Evolutionary conservation across 2,329 filamentous ascomycete species (phyloP).

Genomic region (Calonectria ilicicola): DNA sequence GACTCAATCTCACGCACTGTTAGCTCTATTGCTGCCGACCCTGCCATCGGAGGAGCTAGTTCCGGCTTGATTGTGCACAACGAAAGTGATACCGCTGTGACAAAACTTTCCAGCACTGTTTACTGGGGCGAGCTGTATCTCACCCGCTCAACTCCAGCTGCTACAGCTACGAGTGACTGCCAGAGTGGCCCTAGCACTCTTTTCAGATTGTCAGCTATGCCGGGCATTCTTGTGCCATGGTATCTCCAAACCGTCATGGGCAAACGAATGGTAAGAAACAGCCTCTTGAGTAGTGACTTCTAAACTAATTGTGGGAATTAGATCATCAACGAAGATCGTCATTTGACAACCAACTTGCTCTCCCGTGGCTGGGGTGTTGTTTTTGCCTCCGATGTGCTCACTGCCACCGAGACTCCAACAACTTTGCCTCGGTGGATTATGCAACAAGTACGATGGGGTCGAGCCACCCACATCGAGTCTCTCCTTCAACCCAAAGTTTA

Average conservation of each 20-base stretch:
- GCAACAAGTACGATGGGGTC: conserved; percentile 41
- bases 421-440: conserved; percentile 39
- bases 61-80: conserved; percentile 40
- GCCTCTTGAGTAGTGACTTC: too few species aligned
- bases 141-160: conserved; percentile 37
- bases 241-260: conserved; percentile 39
- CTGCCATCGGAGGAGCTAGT: conserved; percentile 39
- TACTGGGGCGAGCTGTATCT: conserved; percentile 44
- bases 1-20: conserved; percentile 35
- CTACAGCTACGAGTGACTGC: conserved; percentile 41
- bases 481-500: conserved; percentile 40
- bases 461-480: conserved; percentile 42
- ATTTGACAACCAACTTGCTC: conserved; percentile 43
- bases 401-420: conserved; percentile 39
- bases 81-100: conserved; percentile 32
- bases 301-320: conserved; percentile 3
- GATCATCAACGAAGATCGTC: conserved; percentile 43
- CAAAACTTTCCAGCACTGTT: conserved; percentile 36
- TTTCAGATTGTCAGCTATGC: conserved; percentile 38
- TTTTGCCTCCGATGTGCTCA: conserved; percentile 43
- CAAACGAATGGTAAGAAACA: conserved; percentile 37
- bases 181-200: conserved; percentile 41
- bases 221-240: conserved; percentile 39
- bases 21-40: conserved; percentile 36
- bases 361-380: conserved; percentile 42